Base-by-base conservation (phyloP, 2,329 filamentous ascomycete genomes). In the Fusarium udum region DNA sequence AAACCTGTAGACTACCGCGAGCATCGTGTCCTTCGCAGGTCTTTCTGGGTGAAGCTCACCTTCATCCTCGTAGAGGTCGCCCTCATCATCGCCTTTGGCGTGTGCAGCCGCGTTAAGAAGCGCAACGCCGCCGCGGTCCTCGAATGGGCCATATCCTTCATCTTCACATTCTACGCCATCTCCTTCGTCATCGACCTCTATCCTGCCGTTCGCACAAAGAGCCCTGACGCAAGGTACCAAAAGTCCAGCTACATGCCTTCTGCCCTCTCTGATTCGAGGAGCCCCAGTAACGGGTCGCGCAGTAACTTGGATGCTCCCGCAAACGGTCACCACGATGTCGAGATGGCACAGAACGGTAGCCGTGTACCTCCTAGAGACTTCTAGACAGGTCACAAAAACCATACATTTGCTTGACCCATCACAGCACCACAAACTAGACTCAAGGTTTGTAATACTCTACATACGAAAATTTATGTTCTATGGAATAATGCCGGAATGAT, bases 161-260 rank as follows among this genome's bases (percentile, higher is more conserved):
- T 97, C 79, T 98, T 95, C 84, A 93, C 93, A 60, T 92, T 95
- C 79, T 98, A 97, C 84, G 87, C 97, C 69, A 88, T 95, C 71
- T 94, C 92, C 69, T 98, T 97, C 85, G 88, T 92, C 78, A 87
- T 98, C 80, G 95, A 99, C 83, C 90, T 99, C 56, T 87, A 93
- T 72, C 96, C 96, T 0, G 93, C 94, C 16, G 85, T 92, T 6
- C 85, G 88, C 70, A 92, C 90, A 16, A 89, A 87, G 64, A 56
- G 64, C 12, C 78, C 64, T 28, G 65, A 71, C 26, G 63, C 75
- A 24, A 77, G 82, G 40, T 83, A 80, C 31, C 65, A 72, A 7
- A 83, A 82, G 68, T 68, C 75, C 18, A 31, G 26, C 10, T 61
- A 48, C 37, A 51, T 73, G 36, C 69, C 72, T 31, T 73, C 72